Base-by-base conservation (phyloP, 352 stramenopile species). In the Lagenidium giganteum region DNA sequence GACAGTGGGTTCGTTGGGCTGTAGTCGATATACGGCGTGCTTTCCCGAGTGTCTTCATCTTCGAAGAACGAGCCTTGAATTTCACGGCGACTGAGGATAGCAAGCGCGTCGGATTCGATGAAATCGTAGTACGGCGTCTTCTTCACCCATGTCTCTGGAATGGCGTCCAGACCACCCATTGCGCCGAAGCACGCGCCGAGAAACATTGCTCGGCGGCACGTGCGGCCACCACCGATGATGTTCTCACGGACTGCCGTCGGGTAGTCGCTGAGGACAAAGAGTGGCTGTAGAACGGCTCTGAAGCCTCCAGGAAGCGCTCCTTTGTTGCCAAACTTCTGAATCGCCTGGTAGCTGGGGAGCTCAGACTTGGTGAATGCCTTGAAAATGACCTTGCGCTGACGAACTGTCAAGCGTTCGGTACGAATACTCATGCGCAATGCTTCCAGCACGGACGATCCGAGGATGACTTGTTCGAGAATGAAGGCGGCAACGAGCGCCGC, bases 341-440 rank as follows among this genome's bases (percentile, higher is more conserved):
- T 87, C 18, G 75, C 78, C 27, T 90, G 70, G 55, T 90, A 87
- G 43, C 72, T 87, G 7, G 77, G 71, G 17, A 87, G 58, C 46
- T 89, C 73, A 13, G 74, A 87, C 57, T 90, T 87, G 39, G 78
- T 90, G 47, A 90, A 90, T 21, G 78, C 75, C 50, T 90, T 90
- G 45, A 87, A 90, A 47, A 90, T 87, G 16, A 85, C 74, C 47
- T 87, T 90, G 35, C 78, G 74, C 51, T 90, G 78, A 63, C 86
- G 85, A 38, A 87, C 72, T 22, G 70, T 90, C 11, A 90, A 64
- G 3, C 74, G 65, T 33, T 90, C 78, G 5, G 74, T 87, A 21
- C 78, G 78, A 42, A 90, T 90, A 42, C 74, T 87, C 75, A 87
- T 87, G 41, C 78, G 74, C 78, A 90, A 87, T 25, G 78, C 78